Conservation (phyloP, 768 basidiomycete species). For the Lenzites betulinus region DNA sequence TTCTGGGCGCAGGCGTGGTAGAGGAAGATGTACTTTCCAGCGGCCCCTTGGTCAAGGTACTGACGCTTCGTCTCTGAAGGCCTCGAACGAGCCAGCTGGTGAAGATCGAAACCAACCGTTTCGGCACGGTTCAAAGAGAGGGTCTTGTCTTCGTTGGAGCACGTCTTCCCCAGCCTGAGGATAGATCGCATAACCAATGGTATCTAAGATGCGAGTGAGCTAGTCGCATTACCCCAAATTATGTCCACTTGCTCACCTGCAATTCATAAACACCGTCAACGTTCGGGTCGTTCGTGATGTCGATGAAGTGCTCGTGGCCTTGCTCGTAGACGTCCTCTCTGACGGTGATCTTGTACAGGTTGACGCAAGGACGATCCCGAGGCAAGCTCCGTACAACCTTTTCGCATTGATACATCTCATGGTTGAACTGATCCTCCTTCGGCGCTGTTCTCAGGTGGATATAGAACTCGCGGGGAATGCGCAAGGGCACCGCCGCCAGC, state of each 20-base stretch:
- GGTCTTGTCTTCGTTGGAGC: slow-evolving; percentile 61
- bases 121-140: slow-evolving; percentile 83
- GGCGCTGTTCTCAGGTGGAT: slow-evolving; percentile 80
- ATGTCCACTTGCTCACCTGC: slow-evolving; percentile 58
- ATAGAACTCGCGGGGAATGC: slow-evolving; percentile 92
- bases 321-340: slow-evolving; percentile 83
- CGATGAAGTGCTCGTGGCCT: slow-evolving; percentile 88
- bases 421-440: slow-evolving; percentile 64
- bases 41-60: slow-evolving; percentile 74
- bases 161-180: slow-evolving; percentile 82
- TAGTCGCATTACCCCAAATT: not conserved
- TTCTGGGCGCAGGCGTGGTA: slow-evolving; percentile 82
- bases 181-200: slow-evolving; percentile 82
- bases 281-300: slow-evolving; percentile 90
- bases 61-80: slow-evolving; percentile 57
- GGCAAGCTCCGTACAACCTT: slow-evolving; percentile 80
- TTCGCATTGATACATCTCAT: slow-evolving; percentile 68
- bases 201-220: slow-evolving; percentile 48
- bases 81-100: slow-evolving; percentile 69
- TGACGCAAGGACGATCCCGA: slow-evolving; percentile 68
- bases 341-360: slow-evolving; percentile 83
- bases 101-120: slow-evolving; percentile 78
- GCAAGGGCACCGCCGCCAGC: slow-evolving; percentile 77
- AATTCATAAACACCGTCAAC: slow-evolving; percentile 94
- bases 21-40: slow-evolving; percentile 80